Evolutionary conservation across 106 monocot species (phyloP).

Genomic region (Allium cepa): DNA sequence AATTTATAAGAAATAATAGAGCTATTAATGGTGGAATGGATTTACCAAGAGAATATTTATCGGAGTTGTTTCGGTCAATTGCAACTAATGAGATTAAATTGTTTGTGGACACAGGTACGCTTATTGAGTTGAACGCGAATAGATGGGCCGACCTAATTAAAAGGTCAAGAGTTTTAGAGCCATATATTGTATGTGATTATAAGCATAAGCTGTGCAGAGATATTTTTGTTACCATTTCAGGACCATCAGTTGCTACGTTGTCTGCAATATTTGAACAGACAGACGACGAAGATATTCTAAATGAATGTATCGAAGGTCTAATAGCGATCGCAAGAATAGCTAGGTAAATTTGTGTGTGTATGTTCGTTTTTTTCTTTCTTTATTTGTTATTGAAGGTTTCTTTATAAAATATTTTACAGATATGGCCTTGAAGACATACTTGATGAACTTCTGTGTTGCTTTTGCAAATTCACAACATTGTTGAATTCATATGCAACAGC

Average conservation of each 20-base stretch:
- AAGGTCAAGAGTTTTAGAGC: constrained; percentile 30
- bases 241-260: constrained; percentile 66
- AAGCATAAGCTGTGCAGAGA: constrained; percentile 73
- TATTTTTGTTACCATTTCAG: constrained; percentile 54
- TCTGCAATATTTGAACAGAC: constrained; percentile 78
- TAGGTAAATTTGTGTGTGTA: background rate
- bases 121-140: constrained; percentile 7
- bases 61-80: constrained; percentile 81
- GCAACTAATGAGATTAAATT: constrained; percentile 59
- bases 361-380: too few relatives aligned
- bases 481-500: constrained; percentile 76
- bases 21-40: constrained; percentile 65
- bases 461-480: constrained; percentile 82
- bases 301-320: constrained; percentile 64
- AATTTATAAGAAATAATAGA: constrained; percentile 91
- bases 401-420: too few relatives aligned
- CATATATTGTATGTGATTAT: constrained; percentile 50
- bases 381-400: too few relatives aligned
- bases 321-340: constrained; percentile 63
- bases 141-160: constrained; percentile 54
- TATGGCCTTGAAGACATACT: constrained; percentile 76
- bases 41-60: constrained; percentile 77
- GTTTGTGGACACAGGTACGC: background rate
- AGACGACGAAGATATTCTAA: constrained; percentile 67
- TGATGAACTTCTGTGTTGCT: constrained; percentile 79